These are phyloP conservation scores for Paramarasmius palmivorus DNA, from an alignment of 1,284 basidiomycete genomes.

Conservation along the genomic window DNA sequence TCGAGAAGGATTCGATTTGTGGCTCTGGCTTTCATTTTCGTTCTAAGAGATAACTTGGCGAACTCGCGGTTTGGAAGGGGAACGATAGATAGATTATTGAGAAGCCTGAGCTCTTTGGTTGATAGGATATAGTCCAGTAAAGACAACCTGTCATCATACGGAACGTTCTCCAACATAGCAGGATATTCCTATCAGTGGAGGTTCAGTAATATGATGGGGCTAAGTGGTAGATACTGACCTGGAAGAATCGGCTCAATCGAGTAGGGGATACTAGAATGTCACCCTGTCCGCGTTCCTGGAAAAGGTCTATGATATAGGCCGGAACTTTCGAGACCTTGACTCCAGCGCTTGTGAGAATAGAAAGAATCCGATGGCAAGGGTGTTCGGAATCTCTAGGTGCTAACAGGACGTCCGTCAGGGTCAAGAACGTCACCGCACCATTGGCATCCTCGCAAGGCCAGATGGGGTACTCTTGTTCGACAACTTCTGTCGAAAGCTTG, in stretches of 20 bases:
- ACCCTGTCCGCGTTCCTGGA: not conserved
- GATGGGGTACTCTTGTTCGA: slow-evolving; percentile 20
- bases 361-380: not conserved
- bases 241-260: not conserved
- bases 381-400: not conserved
- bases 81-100: slow-evolving; percentile 35
- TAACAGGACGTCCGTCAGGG: not conserved
- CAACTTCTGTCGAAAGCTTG: slow-evolving; percentile 23
- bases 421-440: not conserved
- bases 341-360: not conserved
- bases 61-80: slow-evolving; percentile 22
- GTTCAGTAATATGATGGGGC: not conserved
- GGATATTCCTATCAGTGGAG: not conserved
- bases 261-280: not conserved
- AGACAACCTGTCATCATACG: slow-evolving; percentile 13
- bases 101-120: slow-evolving; percentile 24
- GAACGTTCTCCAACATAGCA: not conserved
- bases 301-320: not conserved
- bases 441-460: slow-evolving; percentile 31
- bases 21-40: too few species aligned
- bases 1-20: too few species aligned
- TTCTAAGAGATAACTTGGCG: slow-evolving; percentile 24
- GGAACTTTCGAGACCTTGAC: not conserved
- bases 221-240: not conserved
- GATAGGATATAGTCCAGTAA: slow-evolving; percentile 38